Evolutionary conservation across 139 green algal species (phyloP).

Genomic region (Trebouxia sp.): DNA sequence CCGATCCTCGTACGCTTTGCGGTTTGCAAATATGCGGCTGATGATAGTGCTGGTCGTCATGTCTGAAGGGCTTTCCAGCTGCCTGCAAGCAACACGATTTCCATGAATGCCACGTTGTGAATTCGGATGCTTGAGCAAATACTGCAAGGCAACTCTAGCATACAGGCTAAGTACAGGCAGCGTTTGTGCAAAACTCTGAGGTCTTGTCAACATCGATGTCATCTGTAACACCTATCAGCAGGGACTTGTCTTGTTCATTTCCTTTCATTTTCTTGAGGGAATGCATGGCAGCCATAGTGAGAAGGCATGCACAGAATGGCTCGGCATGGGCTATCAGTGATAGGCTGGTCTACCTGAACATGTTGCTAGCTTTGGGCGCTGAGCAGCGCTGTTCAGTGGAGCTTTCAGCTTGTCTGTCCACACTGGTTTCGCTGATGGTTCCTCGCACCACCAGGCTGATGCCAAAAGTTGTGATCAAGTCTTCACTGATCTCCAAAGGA

Average conservation of each 20-base stretch:
- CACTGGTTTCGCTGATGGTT: conserved; percentile 68
- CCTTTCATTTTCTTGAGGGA: too few species aligned
- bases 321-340: neutral
- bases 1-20: conserved; percentile 49
- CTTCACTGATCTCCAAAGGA: conserved; percentile 70
- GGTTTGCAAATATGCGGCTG: conserved; percentile 90
- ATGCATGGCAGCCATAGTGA: too few species aligned
- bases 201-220: too few species aligned
- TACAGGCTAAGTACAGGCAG: neutral
- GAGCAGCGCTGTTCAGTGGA: conserved; percentile 44
- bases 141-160: neutral
- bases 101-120: neutral
- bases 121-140: conserved; percentile 20
- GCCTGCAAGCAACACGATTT: conserved; percentile 38
- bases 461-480: conserved; percentile 97
- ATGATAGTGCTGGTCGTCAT: conserved; percentile 90
- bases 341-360: conserved; percentile 42
- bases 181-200: too few species aligned
- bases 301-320: neutral
- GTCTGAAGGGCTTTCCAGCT: conserved; percentile 64
- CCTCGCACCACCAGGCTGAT: conserved; percentile 91
- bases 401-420: neutral
- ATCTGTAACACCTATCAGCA: too few species aligned
- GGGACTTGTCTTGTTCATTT: too few species aligned
- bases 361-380: conserved; percentile 39